Evolutionary conservation across 2,329 filamentous ascomycete genomes (phyloP).

Genomic region (Curvularia sp.): DNA sequence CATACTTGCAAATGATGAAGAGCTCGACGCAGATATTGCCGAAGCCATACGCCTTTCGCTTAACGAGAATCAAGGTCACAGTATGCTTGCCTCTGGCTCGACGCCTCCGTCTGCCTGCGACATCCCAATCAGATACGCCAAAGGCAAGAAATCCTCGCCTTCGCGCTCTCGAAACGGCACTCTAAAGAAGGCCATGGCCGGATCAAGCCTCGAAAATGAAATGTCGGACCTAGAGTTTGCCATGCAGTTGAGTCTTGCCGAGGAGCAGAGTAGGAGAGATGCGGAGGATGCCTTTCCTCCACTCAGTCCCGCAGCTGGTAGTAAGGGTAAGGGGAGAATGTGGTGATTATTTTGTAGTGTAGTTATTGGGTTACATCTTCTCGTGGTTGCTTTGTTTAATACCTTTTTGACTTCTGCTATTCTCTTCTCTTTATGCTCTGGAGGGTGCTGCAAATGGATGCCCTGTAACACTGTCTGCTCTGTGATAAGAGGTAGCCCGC

Average conservation of each 20-base stretch:
- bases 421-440: background rate
- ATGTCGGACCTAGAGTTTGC: constrained; percentile 68
- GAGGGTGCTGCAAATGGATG: background rate
- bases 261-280: constrained; percentile 60
- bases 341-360: constrained; percentile 18
- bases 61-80: constrained; percentile 33
- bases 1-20: constrained; percentile 52
- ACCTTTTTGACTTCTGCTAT: background rate
- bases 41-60: constrained; percentile 67
- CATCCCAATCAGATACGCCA: constrained; percentile 57
- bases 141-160: constrained; percentile 43
- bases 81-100: constrained; percentile 15
- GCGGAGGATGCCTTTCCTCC: constrained; percentile 38
- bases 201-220: constrained; percentile 53
- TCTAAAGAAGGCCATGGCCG: constrained; percentile 41
- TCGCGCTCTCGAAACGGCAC: constrained; percentile 36
- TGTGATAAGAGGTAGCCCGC: background rate
- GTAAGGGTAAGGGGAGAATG: constrained; percentile 43
- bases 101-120: constrained; percentile 44
- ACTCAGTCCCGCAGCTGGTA: constrained; percentile 32
- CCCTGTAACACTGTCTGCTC: background rate
- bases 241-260: constrained; percentile 67
- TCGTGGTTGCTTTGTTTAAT: constrained; percentile 3
- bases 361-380: background rate
- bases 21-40: constrained; percentile 65